These are phyloP conservation scores for Candida parachauliodes DNA, from an alignment of 805 yeast species.

Conservation along the genomic window DNA sequence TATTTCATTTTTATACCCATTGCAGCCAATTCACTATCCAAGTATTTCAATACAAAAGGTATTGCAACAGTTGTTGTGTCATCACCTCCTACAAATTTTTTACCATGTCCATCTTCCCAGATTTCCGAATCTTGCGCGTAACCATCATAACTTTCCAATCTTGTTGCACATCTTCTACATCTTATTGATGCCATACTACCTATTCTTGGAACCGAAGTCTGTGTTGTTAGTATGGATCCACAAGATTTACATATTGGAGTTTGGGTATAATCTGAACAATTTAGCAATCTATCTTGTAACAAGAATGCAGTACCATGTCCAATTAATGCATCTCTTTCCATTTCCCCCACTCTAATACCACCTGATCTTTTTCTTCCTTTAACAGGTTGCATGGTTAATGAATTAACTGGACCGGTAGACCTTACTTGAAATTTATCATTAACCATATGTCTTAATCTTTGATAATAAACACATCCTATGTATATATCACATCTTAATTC, in stretches of 20 bases:
- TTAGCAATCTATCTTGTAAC: conserved; percentile 89
- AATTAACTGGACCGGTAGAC: conserved; percentile 97
- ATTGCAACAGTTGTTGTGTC: conserved; percentile 94
- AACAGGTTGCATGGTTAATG: conserved; percentile 98
- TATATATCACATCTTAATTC: conserved; percentile 94
- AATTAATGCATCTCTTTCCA: conserved; percentile 98
- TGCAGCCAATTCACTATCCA: conserved; percentile 93
- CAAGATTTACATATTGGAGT: conserved; percentile 86
- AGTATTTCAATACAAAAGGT: conserved; percentile 92
- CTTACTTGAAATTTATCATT: conserved; percentile 99
- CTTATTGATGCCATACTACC: conserved; percentile 76
- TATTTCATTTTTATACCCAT: conserved; percentile 96
- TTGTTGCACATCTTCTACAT: conserved; percentile 87
- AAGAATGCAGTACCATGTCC: conserved; percentile 97
- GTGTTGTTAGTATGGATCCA: conserved; percentile 89
- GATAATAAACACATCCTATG: conserved; percentile 95
- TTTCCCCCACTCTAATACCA: conserved; percentile 99
- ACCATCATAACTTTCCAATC: conserved; percentile 54
- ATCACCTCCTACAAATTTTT: conserved; percentile 85
- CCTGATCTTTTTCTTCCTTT: conserved; percentile 98
- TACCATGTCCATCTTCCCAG: conserved; percentile 98
- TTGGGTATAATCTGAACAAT: conserved; percentile 94
- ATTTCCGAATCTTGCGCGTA: conserved; percentile 66
- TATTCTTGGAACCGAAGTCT: conserved; percentile 84
- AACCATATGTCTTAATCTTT: conserved; percentile 98